Conservation (phyloP, 441 rosid species). For the Euphorbia celastroides region DNA sequence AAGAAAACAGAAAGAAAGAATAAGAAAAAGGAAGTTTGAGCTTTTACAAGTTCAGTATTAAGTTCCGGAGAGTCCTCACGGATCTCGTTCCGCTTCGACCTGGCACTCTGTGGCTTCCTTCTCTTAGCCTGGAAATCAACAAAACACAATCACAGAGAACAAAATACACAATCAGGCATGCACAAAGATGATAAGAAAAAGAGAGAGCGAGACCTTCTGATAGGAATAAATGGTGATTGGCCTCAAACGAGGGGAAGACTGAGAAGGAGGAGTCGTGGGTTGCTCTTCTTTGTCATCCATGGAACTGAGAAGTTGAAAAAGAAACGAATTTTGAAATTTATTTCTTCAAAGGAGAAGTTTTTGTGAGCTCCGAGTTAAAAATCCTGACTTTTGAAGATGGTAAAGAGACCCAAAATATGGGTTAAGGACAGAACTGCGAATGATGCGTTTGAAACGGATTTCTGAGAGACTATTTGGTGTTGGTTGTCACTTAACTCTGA, state of each 20-base stretch:
- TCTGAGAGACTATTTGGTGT: background rate
- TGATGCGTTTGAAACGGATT: background rate
- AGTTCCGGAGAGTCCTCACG: conserved; percentile 25
- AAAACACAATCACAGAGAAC: conserved; percentile 10
- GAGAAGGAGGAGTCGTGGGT: background rate
- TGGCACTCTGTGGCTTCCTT: conserved; percentile 28
- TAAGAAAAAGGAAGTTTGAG: background rate
- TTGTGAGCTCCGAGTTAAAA: background rate
- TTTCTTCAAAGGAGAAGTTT: background rate
- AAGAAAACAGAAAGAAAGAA: background rate
- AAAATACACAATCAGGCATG: conserved; percentile 10
- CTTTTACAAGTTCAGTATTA: conserved; percentile 24
- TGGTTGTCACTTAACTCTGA: background rate
- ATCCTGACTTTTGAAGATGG: background rate
- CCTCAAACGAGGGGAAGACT: conserved; percentile 4
- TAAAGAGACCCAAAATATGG: background rate
- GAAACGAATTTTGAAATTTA: background rate
- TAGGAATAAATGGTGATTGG: conserved; percentile 16
- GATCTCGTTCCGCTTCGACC: conserved; percentile 30
- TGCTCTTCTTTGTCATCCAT: conserved; percentile 17
- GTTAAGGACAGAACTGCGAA: background rate
- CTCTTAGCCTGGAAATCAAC: conserved; percentile 21
- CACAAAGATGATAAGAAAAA: background rate
- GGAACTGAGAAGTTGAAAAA: conserved; percentile 1
- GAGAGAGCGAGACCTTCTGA: conserved; percentile 15